Conservation (phyloP, 2,329 filamentous ascomycete genomes). For the Phyllosticta citriasiana region DNA sequence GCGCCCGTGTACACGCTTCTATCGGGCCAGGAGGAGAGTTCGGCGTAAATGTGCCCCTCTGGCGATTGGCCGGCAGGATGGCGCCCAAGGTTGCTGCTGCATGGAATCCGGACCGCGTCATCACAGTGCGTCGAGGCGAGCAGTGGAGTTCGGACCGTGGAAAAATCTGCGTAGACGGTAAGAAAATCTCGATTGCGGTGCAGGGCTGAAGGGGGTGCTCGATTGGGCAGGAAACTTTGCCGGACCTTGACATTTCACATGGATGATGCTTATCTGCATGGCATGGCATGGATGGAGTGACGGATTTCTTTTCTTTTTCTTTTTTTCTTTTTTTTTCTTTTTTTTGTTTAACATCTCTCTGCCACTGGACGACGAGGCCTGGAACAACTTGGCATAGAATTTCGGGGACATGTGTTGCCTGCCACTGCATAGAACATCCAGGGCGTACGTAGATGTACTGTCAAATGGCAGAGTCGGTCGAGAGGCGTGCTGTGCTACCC, state of each 20-base stretch:
- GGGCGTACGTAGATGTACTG: neutral
- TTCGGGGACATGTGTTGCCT: neutral
- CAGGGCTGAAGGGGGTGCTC: conserved; percentile 4
- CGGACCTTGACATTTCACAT: neutral
- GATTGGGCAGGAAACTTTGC: conserved; percentile 7
- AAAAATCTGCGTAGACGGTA: neutral
- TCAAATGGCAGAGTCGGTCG: too few species aligned
- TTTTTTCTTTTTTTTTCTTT: neutral
- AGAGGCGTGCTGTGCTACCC: neutral
- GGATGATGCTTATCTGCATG: neutral
- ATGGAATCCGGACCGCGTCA: conserved; percentile 8
- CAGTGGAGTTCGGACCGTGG: neutral
- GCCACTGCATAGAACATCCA: neutral
- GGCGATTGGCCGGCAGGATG: conserved; percentile 17
- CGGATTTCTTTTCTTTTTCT: conserved; percentile 1
- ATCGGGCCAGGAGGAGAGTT: conserved; percentile 45
- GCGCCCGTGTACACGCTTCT: conserved; percentile 78
- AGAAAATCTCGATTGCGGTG: neutral
- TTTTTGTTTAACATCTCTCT: neutral
- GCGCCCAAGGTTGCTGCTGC: conserved; percentile 8
- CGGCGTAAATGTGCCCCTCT: conserved; percentile 8
- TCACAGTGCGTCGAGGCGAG: neutral
- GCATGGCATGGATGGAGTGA: neutral
- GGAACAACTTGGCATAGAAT: neutral
- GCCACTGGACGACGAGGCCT: neutral